Conservation (phyloP, 208 protist species). For the Naegleria fowleri region DNA sequence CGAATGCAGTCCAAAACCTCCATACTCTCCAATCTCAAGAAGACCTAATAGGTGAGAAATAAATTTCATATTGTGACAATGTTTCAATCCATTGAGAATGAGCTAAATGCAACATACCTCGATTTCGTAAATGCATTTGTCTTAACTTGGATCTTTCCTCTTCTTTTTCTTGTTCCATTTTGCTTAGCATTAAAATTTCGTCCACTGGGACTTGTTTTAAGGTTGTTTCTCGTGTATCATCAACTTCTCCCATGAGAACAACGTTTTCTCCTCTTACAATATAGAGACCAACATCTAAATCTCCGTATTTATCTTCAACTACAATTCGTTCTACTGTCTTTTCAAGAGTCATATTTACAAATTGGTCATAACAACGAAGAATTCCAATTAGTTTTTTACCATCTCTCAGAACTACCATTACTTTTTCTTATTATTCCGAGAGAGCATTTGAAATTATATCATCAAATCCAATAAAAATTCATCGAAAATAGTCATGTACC, state of each 20-base stretch:
- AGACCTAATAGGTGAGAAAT: not conserved
- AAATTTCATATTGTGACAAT: not conserved
- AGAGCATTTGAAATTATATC: not conserved
- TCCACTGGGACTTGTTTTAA: constrained; percentile 7
- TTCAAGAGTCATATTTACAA: constrained; percentile 32
- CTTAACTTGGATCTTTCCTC: constrained; percentile 1
- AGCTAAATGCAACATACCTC: not conserved
- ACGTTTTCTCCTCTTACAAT: constrained; percentile 32
- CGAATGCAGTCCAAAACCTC: not conserved
- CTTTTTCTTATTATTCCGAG: constrained; percentile 24
- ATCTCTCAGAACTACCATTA: constrained; percentile 28
- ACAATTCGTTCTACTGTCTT: constrained; percentile 21
- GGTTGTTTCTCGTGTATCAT: not conserved
- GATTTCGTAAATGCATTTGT: not conserved
- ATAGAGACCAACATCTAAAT: constrained; percentile 25
- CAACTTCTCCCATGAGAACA: constrained; percentile 34
- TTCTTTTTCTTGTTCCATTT: constrained; percentile 18
- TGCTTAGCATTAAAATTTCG: constrained; percentile 21
- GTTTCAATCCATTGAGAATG: too few relatives aligned
- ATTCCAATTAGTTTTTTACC: constrained; percentile 33
- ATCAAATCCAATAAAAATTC: too few relatives aligned
- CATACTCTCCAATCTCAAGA: constrained; percentile 8
- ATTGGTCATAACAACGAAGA: constrained; percentile 34
- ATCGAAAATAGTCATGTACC: not conserved
- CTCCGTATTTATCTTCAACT: constrained; percentile 17